Conservation (phyloP, 2,329 filamentous ascomycete species). For the Microascus cirrosus region DNA sequence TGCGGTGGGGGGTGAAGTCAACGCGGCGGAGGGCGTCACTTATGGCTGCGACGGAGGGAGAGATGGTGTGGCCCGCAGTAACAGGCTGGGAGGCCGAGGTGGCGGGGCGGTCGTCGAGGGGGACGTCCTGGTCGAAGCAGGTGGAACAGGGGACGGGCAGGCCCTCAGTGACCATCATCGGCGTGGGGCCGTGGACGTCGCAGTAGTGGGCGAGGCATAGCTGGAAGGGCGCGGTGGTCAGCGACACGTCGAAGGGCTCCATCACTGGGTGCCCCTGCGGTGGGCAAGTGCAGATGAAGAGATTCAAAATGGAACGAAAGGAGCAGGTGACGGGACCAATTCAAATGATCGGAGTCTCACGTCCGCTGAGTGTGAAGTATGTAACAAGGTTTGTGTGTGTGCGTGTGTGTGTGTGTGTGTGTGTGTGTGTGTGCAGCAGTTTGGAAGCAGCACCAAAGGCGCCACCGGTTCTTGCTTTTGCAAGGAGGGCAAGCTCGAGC, state of each 20-base stretch:
- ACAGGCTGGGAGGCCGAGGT: slow-evolving; percentile 20
- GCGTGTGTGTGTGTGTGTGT: too few relatives aligned
- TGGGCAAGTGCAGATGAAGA: not conserved
- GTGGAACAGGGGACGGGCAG: slow-evolving; percentile 47
- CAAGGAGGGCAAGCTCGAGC: too few relatives aligned
- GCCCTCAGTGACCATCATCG: slow-evolving; percentile 59
- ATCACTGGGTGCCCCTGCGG: not conserved
- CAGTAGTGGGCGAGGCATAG: slow-evolving; percentile 61
- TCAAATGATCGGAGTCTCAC: not conserved
- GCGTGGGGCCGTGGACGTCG: slow-evolving; percentile 58
- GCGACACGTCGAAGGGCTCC: not conserved
- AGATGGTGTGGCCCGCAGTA: slow-evolving; percentile 18
- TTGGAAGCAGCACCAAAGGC: too few relatives aligned
- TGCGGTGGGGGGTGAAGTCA: slow-evolving; percentile 28
- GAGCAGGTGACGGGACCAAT: not conserved
- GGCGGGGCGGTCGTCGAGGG: slow-evolving; percentile 5
- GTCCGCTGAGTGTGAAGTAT: too few relatives aligned
- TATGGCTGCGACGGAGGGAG: slow-evolving; percentile 25
- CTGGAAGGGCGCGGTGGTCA: slow-evolving; percentile 20
- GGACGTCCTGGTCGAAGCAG: slow-evolving; percentile 38
- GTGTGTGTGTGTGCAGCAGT: too few relatives aligned
- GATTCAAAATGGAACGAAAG: not conserved
- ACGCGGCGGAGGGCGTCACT: slow-evolving; percentile 36
- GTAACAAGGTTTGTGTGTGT: too few relatives aligned
- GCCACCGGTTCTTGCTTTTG: too few relatives aligned